Percentiles rank a stretch among this genome's conserved stretches.
phyloP scores from a whole-genome alignment of 2,329 filamentous ascomycete genomes.

The Colletotrichum navitas region DNA sequence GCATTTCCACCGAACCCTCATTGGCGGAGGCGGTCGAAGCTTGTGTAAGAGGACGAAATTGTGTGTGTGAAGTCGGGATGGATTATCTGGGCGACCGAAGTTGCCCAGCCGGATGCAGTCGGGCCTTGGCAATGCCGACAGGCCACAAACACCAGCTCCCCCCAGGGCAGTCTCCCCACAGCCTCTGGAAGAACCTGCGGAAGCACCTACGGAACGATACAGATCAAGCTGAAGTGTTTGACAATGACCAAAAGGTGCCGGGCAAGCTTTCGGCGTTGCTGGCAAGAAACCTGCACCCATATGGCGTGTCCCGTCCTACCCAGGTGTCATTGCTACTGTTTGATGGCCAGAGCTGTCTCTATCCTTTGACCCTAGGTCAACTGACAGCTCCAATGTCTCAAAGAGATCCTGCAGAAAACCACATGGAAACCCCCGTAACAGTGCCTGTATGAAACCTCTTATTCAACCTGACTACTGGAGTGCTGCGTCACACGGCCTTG shows the following conservation, averaged over 20 bases:
- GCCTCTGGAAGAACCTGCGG: background rate
- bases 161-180: no score
- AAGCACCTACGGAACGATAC: background rate
- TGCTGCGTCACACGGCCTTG: constrained; percentile 5
- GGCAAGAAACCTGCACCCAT: background rate
- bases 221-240: background rate
- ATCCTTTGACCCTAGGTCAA: background rate
- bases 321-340: background rate
- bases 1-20: no score
- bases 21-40: background rate
- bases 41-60: background rate
- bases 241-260: background rate
- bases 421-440: background rate
- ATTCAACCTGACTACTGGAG: background rate
- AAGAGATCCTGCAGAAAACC: constrained; percentile 34
- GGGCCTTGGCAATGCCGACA: background rate
- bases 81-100: constrained; percentile 12
- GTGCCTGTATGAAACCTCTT: background rate
- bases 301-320: background rate
- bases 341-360: background rate
- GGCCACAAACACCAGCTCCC: background rate
- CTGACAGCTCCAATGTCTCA: constrained; percentile 13
- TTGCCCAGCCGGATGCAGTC: background rate
- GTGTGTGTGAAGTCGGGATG: constrained; percentile 20
- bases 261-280: background rate